Base-by-base conservation (phyloP, 202 grass and related monocot species). In the Eragrostis tef region DNA sequence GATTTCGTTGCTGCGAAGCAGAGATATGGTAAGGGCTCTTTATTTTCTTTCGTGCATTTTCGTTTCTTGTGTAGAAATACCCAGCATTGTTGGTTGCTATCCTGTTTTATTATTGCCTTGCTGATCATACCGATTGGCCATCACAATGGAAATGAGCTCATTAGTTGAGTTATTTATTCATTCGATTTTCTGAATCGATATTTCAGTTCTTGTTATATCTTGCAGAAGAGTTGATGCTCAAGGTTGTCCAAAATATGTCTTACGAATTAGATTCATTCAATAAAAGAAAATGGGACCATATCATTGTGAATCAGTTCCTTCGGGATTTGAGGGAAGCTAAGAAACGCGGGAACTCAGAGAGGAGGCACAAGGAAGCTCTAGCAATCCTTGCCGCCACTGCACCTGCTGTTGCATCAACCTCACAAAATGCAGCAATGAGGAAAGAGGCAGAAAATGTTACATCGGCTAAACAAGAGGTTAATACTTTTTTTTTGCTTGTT, bases 361-460 rank as follows among this genome's bases (percentile, higher is more conserved):
- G 89, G 87, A 96, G 90, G 42, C 91, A 99, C 59, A 99, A 93
- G 88, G 97, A 99, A 96, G 97, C 97, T 81, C 90, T 96, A 54
- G 93, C 93, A 77, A 94, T 99, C 70, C 77, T 96, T 70, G 93
- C 87, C 68, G 91, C 93, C 86, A 91, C 97, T 53, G 88, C 89
- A 64, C 85, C 87, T 81, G 88, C 58, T 52, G 81, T 83, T 69
- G 62, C 86, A 70, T 74, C 85, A 47, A 80, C 71, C 47, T 87
- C 86, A 20, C 74, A 75, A 64, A 92, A 84, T 68, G 59, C 82
- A 81, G 56, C 79, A 70, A 54, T 83, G 41, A 92, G 71, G 71
- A 96, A 99, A 88, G 89, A 92, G 73, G 17, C 77, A 25, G 89
- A 88, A 86, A 90, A 87, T 67, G 80, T 79, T 48, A 21, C 72